These are phyloP conservation scores for Penicillium sp. DNA, from an alignment of 2,329 filamentous ascomycete genomes.

Conservation along the genomic window DNA sequence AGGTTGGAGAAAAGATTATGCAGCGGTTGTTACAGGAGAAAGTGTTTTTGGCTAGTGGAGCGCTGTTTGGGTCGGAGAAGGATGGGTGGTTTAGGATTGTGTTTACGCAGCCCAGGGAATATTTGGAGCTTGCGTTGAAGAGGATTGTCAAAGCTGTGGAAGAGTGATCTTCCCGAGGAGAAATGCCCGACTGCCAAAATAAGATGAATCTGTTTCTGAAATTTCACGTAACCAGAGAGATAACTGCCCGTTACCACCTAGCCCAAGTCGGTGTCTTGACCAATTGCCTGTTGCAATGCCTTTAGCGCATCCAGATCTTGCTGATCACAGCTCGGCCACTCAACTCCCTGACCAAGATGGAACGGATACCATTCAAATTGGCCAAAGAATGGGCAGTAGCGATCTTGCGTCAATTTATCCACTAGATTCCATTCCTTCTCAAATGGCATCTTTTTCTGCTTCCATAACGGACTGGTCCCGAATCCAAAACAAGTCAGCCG, in stretches of 20 bases:
- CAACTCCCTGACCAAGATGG: not conserved
- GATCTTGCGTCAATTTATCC: not conserved
- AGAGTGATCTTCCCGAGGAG: not conserved
- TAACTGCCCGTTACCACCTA: not conserved
- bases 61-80: conserved; percentile 46
- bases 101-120: conserved; percentile 42
- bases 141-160: conserved; percentile 36
- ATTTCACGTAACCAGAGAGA: not conserved
- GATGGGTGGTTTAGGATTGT: conserved; percentile 54
- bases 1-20: conserved; percentile 39
- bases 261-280: not conserved
- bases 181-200: not conserved
- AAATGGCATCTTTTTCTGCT: not conserved
- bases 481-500: not conserved
- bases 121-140: conserved; percentile 42
- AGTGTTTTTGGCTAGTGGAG: conserved; percentile 46
- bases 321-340: not conserved
- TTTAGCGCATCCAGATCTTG: not conserved
- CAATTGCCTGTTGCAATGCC: not conserved
- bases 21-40: conserved; percentile 45
- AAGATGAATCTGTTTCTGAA: not conserved
- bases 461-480: not conserved
- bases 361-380: not conserved
- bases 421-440: not conserved
- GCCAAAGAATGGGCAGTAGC: not conserved